Evolutionary conservation across 2,329 filamentous ascomycete species (phyloP).

Genomic region (Fusarium verrucosum): DNA sequence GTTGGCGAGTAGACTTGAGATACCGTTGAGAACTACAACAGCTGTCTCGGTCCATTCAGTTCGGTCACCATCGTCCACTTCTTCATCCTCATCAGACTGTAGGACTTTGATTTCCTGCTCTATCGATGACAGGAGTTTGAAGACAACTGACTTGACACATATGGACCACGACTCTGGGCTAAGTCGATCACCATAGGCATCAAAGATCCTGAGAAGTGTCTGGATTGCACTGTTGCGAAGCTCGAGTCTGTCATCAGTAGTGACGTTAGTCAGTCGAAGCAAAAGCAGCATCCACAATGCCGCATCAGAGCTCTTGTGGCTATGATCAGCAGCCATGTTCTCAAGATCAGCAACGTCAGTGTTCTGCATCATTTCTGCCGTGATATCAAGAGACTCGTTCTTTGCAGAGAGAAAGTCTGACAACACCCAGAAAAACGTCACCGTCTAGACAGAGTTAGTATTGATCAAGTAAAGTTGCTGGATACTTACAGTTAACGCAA

Average conservation of each 20-base stretch:
- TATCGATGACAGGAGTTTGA: slow-evolving; percentile 79
- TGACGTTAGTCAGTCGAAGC: slow-evolving; percentile 74
- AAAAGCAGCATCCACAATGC: slow-evolving; percentile 83
- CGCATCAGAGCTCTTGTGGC: slow-evolving; percentile 70
- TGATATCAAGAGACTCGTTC: slow-evolving; percentile 66
- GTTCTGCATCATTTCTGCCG: slow-evolving; percentile 63
- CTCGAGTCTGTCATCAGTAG: slow-evolving; percentile 76
- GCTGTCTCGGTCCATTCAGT: slow-evolving; percentile 78
- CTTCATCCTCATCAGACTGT: slow-evolving; percentile 50
- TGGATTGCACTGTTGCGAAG: slow-evolving; percentile 89
- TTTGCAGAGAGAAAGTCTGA: slow-evolving; percentile 82
- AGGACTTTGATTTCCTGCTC: slow-evolving; percentile 62
- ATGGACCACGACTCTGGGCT: slow-evolving; percentile 82
- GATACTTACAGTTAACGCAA: slow-evolving; percentile 80
- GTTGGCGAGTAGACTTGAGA: slow-evolving; percentile 76
- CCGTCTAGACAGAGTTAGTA: slow-evolving; percentile 64
- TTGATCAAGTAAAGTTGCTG: too few relatives aligned
- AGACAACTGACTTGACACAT: slow-evolving; percentile 82
- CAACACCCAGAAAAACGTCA: slow-evolving; percentile 95
- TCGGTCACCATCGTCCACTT: slow-evolving; percentile 54
- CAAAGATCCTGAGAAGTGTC: slow-evolving; percentile 89
- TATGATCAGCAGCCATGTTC: slow-evolving; percentile 66
- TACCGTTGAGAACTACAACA: slow-evolving; percentile 76
- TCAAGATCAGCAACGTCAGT: slow-evolving; percentile 62
- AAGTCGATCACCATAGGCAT: slow-evolving; percentile 86